Evolutionary conservation across 1,284 basidiomycete genomes (phyloP), one percentile per base, ranked within the genome.

Genomic region (Thelephora terrestris): DNA sequence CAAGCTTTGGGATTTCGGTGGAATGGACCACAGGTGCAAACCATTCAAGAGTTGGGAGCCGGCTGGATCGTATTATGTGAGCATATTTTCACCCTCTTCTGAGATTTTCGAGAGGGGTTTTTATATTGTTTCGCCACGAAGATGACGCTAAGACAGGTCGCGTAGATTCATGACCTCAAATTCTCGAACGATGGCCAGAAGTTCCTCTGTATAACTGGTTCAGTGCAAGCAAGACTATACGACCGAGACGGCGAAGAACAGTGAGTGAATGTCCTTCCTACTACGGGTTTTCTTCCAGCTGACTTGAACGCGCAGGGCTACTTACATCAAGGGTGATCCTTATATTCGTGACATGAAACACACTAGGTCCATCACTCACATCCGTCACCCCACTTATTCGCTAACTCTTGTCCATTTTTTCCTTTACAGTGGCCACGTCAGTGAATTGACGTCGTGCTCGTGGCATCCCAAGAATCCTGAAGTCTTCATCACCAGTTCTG

Each of bases 1-100:
- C 67, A 98, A 98, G 66, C 67, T 99, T 47, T 99, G 94, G 94
- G 96, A 99, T 66, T 99, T 99, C 68, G 96, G 95, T 58, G 96
- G 96, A 6, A 99, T 99, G 95, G 87, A 89, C 58, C 70, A 75
- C 54, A 76, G 87, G 58, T 78, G 80, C 64, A 88, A 89, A 62
- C 94, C 96, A 14, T 99, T 99, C 78, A 90, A 92, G 68, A 88
- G 79, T 54, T 98, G 90, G 78, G 93, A 99, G 64, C 90, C 93
- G 50, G 82, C 86, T 50, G 92, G 90, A 51, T 89, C 83, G 56
- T 97, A 99, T 67, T 84, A 94, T 69, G 91, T 93, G 61, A 48
- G 85, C 73, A 44, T 48, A 45, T 45, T 48, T 48, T 43, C 48
- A 47, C 42, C 35, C 44, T 51, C 43, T n/a, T 21, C 17, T 4